These are phyloP conservation scores for Chalara sp. DNA, from an alignment of 2,329 filamentous ascomycete genomes.

Conservation along the genomic window DNA sequence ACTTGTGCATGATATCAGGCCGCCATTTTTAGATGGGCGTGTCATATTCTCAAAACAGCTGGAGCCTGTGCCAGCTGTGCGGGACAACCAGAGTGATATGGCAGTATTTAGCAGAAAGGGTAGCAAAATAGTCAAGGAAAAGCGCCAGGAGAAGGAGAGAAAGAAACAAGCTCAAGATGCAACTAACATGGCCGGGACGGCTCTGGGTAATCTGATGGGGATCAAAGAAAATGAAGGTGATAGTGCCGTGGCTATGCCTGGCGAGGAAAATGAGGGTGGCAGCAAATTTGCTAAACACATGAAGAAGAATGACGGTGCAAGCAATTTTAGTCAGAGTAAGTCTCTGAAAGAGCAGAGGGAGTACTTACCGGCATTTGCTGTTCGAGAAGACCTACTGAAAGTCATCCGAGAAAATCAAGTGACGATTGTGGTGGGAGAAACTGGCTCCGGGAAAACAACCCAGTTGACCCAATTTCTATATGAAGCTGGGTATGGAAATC, in stretches of 20 bases:
- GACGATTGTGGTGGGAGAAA: slow-evolving; percentile 93
- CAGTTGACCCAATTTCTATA: slow-evolving; percentile 94
- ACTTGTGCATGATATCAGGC: slow-evolving; percentile 85
- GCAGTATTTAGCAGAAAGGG: slow-evolving; percentile 95
- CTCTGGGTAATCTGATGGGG: slow-evolving; percentile 90
- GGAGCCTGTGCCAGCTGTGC: slow-evolving; percentile 87
- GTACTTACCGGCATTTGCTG: slow-evolving; percentile 90
- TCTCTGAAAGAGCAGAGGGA: slow-evolving; percentile 85
- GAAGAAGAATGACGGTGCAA: slow-evolving; percentile 80
- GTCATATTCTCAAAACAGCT: slow-evolving; percentile 97
- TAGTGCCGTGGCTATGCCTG: slow-evolving; percentile 71
- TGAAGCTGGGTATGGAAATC: slow-evolving; percentile 86
- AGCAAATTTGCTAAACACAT: slow-evolving; percentile 87
- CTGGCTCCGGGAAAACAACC: slow-evolving; percentile 94
- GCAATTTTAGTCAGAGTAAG: slow-evolving; percentile 90
- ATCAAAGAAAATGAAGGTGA: slow-evolving; percentile 91
- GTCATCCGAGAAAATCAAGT: slow-evolving; percentile 97
- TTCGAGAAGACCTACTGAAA: slow-evolving; percentile 83
- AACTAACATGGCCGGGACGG: slow-evolving; percentile 86
- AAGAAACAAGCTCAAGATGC: slow-evolving; percentile 93
- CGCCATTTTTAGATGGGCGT: slow-evolving; percentile 89
- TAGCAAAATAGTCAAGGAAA: slow-evolving; percentile 86
- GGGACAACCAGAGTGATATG: slow-evolving; percentile 96
- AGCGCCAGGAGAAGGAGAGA: slow-evolving; percentile 83
- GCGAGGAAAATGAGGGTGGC: slow-evolving; percentile 55